Percentiles rank a stretch among this genome's conserved stretches.
These are phyloP conservation scores for Populus deltoides DNA, from an alignment of 345 rosid species.

Conservation along the genomic window DNA sequence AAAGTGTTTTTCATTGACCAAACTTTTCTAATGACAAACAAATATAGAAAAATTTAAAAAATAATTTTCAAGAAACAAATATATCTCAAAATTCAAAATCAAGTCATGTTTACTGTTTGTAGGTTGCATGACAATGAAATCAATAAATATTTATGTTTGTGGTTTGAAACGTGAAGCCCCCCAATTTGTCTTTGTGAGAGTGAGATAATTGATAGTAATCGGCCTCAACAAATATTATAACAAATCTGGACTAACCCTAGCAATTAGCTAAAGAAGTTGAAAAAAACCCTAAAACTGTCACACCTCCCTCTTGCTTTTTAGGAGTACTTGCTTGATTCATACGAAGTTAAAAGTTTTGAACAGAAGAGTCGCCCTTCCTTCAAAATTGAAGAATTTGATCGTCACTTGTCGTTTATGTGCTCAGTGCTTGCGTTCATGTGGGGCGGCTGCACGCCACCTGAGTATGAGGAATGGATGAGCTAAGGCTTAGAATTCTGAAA, in stretches of 20 bases:
- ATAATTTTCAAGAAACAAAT: too few relatives aligned
- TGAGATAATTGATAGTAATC: not conserved
- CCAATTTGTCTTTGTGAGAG: not conserved
- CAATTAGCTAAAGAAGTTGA: not conserved
- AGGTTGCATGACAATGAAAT: slow-evolving; percentile 5
- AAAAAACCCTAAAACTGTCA: not conserved
- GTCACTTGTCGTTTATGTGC: not conserved
- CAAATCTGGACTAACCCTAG: not conserved
- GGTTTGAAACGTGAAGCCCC: not conserved
- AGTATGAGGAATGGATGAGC: not conserved
- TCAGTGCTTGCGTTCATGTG: not conserved
- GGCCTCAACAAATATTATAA: not conserved
- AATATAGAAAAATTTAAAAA: too few relatives aligned
- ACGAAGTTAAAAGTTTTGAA: not conserved
- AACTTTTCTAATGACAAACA: too few relatives aligned
- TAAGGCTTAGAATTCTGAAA: not conserved
- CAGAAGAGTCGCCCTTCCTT: not conserved
- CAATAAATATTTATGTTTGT: not conserved
- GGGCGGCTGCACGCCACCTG: not conserved
- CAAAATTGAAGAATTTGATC: slow-evolving; percentile 4
- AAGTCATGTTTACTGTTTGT: slow-evolving; percentile 14
- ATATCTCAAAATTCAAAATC: not conserved
- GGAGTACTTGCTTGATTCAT: not conserved
- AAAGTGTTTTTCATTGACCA: too few relatives aligned
- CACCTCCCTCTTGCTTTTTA: not conserved